Evolutionary conservation across 2,329 filamentous ascomycete genomes (phyloP).

Genomic region (Fonsecaea nubica): DNA sequence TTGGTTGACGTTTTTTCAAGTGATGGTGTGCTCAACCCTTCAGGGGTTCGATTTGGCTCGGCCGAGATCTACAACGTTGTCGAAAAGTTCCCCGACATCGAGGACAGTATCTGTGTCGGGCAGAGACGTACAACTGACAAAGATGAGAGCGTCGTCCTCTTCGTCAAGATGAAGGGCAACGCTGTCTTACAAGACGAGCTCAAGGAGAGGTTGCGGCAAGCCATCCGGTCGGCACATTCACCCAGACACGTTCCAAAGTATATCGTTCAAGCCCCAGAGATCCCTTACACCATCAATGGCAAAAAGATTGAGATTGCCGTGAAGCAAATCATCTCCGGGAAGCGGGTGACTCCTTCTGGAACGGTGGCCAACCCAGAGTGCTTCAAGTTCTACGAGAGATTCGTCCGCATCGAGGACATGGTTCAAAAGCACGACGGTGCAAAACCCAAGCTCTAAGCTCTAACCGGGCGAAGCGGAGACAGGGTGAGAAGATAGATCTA

Average conservation of each 20-base stretch:
- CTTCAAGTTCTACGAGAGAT: constrained; percentile 9
- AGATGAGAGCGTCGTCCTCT: constrained; percentile 28
- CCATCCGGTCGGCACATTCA: constrained; percentile 69
- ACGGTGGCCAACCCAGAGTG: constrained; percentile 11
- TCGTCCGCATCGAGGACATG: constrained; percentile 1
- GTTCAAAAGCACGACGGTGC: not conserved
- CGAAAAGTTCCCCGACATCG: constrained; percentile 13
- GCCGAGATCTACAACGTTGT: constrained; percentile 87
- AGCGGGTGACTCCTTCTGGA: constrained; percentile 3
- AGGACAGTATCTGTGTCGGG: constrained; percentile 22
- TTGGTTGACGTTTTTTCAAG: constrained; percentile 45
- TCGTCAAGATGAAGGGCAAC: constrained; percentile 24
- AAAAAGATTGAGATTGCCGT: constrained; percentile 31
- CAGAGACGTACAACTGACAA: constrained; percentile 21
- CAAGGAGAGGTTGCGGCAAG: constrained; percentile 52
- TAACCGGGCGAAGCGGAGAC: not conserved
- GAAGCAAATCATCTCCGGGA: constrained; percentile 14
- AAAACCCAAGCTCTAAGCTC: constrained; percentile 3
- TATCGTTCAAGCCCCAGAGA: constrained; percentile 21
- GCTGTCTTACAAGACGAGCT: constrained; percentile 52
- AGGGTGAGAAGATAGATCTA: constrained; percentile 2
- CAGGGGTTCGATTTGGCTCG: constrained; percentile 86
- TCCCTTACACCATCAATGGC: constrained; percentile 32
- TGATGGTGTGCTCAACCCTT: constrained; percentile 67
- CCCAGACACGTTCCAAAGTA: constrained; percentile 42